Conservation (phyloP, 2,329 filamentous ascomycete species). For the Pseudocercospora macadamiae region DNA sequence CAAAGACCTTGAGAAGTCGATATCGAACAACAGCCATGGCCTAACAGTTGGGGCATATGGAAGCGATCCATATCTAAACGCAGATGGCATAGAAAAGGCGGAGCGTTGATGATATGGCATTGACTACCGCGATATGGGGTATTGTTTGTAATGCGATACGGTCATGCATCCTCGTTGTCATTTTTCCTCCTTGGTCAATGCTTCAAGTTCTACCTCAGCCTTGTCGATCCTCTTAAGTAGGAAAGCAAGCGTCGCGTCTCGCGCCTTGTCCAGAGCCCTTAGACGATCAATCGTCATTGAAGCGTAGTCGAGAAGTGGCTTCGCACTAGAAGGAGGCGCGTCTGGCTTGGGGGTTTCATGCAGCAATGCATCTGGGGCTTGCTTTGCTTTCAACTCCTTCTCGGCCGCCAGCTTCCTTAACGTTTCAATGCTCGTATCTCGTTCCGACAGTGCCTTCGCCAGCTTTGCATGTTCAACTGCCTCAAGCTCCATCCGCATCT, state of each 20-base stretch:
- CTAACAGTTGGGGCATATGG: not conserved
- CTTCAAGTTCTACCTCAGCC: slow-evolving; percentile 43
- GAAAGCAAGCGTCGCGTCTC: slow-evolving; percentile 57
- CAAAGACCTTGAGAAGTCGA: slow-evolving; percentile 7
- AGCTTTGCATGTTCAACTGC: slow-evolving; percentile 40
- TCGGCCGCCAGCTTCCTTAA: slow-evolving; percentile 50
- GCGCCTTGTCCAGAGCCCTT: slow-evolving; percentile 50
- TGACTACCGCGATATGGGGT: too few species aligned
- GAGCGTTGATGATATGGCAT: slow-evolving; percentile 15
- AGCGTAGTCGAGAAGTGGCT: slow-evolving; percentile 43
- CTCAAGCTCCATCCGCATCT: slow-evolving; percentile 40
- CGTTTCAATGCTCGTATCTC: slow-evolving; percentile 53
- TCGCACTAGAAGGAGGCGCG: slow-evolving; percentile 7
- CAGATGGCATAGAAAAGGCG: slow-evolving; percentile 22
- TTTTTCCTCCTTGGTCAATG: not conserved
- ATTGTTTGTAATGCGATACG: too few species aligned
- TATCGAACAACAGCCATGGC: not conserved
- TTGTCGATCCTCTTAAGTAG: slow-evolving; percentile 58
- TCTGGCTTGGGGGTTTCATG: not conserved
- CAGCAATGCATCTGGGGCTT: slow-evolving; percentile 17
- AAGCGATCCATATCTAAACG: slow-evolving; percentile 22
- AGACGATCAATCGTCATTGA: slow-evolving; percentile 46
- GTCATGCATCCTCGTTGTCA: too few species aligned
- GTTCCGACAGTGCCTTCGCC: slow-evolving; percentile 46
- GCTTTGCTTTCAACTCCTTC: slow-evolving; percentile 45